Conservation (phyloP, 2,329 filamentous ascomycete genomes). For the Hymenoscyphus scutula region DNA sequence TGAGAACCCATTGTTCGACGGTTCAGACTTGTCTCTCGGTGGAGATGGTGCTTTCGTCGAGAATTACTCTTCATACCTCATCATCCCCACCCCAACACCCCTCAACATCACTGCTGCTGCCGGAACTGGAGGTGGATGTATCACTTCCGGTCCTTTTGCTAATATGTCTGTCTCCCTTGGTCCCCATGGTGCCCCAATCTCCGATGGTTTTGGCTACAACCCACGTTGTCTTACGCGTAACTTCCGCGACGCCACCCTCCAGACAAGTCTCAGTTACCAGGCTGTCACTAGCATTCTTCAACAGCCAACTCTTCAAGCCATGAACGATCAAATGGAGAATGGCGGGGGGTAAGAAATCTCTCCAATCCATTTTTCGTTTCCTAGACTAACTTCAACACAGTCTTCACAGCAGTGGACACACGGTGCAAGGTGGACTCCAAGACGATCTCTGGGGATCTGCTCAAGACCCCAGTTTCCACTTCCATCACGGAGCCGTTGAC, state of each 20-base stretch:
- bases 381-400: background rate
- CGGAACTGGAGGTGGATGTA: constrained; percentile 52
- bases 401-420: background rate
- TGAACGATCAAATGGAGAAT: background rate
- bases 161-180: constrained; percentile 32
- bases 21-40: constrained; percentile 42
- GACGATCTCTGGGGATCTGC: constrained; percentile 1
- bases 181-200: constrained; percentile 12
- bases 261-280: background rate
- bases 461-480: background rate
- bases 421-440: background rate
- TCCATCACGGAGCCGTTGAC: background rate
- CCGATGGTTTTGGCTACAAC: constrained; percentile 8
- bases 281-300: background rate
- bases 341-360: background rate
- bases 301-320: background rate
- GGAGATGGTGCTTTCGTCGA: constrained; percentile 43
- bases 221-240: constrained; percentile 6
- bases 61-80: constrained; percentile 10
- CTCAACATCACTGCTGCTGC: constrained; percentile 24
- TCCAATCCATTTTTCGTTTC: background rate
- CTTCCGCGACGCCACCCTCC: background rate
- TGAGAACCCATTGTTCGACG: constrained; percentile 52
- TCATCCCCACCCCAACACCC: constrained; percentile 35
- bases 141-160: constrained; percentile 46